A percentile compares a stretch with the other conserved stretches of the same genome.
These are phyloP conservation scores for Penicillium bialowiezense DNA, from an alignment of 495 filamentous ascomycete species.

Conservation along the genomic window DNA sequence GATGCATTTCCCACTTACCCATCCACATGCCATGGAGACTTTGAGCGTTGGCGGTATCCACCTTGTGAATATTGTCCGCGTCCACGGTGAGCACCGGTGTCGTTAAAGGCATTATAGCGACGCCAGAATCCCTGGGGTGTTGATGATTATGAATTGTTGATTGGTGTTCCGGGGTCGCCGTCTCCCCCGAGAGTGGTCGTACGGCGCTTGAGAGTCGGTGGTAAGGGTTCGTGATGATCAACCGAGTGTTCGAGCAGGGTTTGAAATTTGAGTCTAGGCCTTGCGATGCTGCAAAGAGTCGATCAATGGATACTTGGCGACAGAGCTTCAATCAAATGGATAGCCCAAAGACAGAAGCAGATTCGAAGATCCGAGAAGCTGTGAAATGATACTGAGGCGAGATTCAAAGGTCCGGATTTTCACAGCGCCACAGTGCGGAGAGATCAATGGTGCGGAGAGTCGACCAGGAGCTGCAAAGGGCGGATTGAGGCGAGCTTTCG, in stretches of 20 bases:
- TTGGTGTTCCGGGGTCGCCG: slow-evolving; percentile 49
- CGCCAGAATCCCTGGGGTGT: slow-evolving; percentile 19
- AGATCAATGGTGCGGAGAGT: slow-evolving; percentile 2
- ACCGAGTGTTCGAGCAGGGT: slow-evolving; percentile 3
- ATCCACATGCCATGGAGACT: slow-evolving; percentile 98
- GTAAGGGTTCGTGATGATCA: slow-evolving; percentile 22
- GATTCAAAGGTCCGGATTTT: slow-evolving; percentile 11
- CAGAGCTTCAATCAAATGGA: slow-evolving; percentile 13
- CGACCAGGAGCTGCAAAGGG: slow-evolving; percentile 7
- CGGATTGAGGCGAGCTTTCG: slow-evolving; percentile 20
- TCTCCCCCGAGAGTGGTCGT: slow-evolving; percentile 52
- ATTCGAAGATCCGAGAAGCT: neutral
- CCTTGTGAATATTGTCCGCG: slow-evolving; percentile 83
- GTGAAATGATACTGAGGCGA: neutral
- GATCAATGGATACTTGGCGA: slow-evolving; percentile 16
- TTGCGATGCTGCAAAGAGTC: slow-evolving; percentile 18
- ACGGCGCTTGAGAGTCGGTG: slow-evolving; percentile 40
- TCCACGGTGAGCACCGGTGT: slow-evolving; percentile 78
- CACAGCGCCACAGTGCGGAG: slow-evolving; percentile 24
- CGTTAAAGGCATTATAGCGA: slow-evolving; percentile 59
- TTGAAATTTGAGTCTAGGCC: slow-evolving; percentile 17
- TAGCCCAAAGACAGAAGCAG: neutral
- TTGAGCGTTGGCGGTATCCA: slow-evolving; percentile 88
- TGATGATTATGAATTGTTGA: neutral
- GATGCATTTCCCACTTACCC: slow-evolving; percentile 57